These are phyloP conservation scores for Populus euphratica DNA, from an alignment of 345 rosid species.

Conservation along the genomic window DNA sequence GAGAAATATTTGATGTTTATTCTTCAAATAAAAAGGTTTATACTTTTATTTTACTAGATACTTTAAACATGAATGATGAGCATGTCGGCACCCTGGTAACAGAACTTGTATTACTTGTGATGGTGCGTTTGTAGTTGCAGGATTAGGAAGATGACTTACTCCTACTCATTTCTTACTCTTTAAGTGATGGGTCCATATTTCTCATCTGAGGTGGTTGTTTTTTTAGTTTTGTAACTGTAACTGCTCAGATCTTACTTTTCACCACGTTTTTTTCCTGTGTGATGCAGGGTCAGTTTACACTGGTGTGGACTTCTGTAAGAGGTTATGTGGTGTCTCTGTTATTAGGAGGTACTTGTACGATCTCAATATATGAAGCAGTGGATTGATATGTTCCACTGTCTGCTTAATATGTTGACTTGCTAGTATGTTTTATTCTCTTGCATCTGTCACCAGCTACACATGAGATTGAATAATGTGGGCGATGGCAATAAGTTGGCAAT, in stretches of 20 bases:
- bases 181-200: neutral
- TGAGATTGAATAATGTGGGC: neutral
- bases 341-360: conserved; percentile 72
- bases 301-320: conserved; percentile 98
- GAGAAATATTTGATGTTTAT: too few species aligned
- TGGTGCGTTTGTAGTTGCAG: neutral
- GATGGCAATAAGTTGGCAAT: neutral
- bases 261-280: conserved; percentile 6
- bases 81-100: neutral
- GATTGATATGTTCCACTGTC: neutral
- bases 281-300: conserved; percentile 87
- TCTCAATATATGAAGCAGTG: conserved; percentile 12
- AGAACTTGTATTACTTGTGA: neutral
- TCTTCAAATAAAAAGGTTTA: neutral
- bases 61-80: neutral
- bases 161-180: neutral
- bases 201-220: neutral
- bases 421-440: neutral
- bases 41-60: neutral
- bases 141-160: neutral
- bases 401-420: neutral
- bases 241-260: neutral
- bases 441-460: neutral
- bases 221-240: neutral
- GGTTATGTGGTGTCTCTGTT: conserved; percentile 94